These are phyloP conservation scores for Venturia carpophila DNA, from an alignment of 2,329 filamentous ascomycete genomes.

Conservation along the genomic window DNA sequence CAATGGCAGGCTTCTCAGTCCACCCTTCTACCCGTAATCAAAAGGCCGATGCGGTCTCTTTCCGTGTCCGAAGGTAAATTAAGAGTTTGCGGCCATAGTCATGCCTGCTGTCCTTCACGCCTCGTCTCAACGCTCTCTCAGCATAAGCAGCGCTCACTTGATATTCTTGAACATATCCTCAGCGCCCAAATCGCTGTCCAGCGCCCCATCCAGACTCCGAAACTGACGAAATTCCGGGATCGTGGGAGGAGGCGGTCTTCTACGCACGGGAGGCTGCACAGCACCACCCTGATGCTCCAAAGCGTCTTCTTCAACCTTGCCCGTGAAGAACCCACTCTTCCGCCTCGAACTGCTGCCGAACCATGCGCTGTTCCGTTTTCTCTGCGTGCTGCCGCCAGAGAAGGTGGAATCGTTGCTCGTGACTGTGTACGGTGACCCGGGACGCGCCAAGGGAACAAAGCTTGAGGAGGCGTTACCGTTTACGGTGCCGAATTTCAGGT, in stretches of 20 bases:
- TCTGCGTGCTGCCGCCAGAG: constrained; percentile 22
- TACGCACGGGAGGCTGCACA: constrained; percentile 21
- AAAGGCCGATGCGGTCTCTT: neutral
- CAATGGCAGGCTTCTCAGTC: neutral
- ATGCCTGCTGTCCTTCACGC: neutral
- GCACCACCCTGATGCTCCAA: constrained; percentile 23
- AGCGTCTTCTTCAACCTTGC: constrained; percentile 26
- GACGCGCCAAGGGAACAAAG: constrained; percentile 2
- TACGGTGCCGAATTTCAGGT: constrained; percentile 5
- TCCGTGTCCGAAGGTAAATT: neutral
- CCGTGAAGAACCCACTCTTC: constrained; percentile 30
- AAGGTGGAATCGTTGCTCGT: constrained; percentile 23
- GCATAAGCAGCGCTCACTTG: constrained; percentile 22
- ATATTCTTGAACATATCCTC: constrained; percentile 37
- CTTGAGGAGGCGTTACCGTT: neutral
- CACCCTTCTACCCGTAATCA: neutral
- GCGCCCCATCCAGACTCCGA: constrained; percentile 26
- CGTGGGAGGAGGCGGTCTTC: constrained; percentile 34
- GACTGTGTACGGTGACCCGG: constrained; percentile 20
- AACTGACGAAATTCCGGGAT: constrained; percentile 33
- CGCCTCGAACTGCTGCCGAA: constrained; percentile 28
- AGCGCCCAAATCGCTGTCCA: constrained; percentile 26
- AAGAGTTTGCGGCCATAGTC: neutral
- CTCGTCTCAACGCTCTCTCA: neutral
- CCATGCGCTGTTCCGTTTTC: constrained; percentile 31